Base-by-base conservation (phyloP, 345 rosid genomes). In the Durio zibethinus region DNA sequence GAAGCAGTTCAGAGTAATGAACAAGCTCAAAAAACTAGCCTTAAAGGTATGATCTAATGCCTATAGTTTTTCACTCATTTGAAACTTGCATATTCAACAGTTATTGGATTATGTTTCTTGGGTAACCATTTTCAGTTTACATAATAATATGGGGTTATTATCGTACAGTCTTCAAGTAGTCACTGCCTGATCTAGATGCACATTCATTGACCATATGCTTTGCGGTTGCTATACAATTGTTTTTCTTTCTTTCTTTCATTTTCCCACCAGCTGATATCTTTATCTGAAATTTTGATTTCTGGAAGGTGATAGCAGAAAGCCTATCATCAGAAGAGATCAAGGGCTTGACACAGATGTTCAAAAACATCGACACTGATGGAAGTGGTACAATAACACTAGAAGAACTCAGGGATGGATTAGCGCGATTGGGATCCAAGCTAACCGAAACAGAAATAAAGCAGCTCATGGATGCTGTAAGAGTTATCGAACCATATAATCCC, bases 391-490 rank as follows among this genome's bases (percentile, higher is more conserved):
- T 96, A 75, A 96, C 98, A 43, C 86, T 82, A 64, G 94, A 92
- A 65, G 99, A 96, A 78, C 92, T 96, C 38, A 93, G 81, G 79
- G 78, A 53, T 8, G 97, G 98, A 21, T 74, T 96, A 77, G 78
- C 89, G 72, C 82, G 89, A 77, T 87, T 93, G 76, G 99, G 98
- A 75, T 93, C 99, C 36, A 93, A 78, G 85, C 91, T 93, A 48
- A 73, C 88, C 0, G 98, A 93, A 86, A 29, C 82, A 52, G 99
- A 96, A 86, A 87, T 90, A 57, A 83, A 82, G 86, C 94, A 91
- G 83, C 90, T 96, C 40, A 92, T 96, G 99, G 98, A 93, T 60
- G 98, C 98, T 67, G 99, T 96, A 89, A 89, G 94, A 75, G 75
- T 71, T 77, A 43, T 14, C 47, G 2, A 6, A 27, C 27, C 35